A percentile compares a stretch with the other conserved stretches of the same genome.
Evolutionary conservation across 2,329 filamentous ascomycete genomes (phyloP).

Genomic region (Cladosporium sphaerospermum): DNA sequence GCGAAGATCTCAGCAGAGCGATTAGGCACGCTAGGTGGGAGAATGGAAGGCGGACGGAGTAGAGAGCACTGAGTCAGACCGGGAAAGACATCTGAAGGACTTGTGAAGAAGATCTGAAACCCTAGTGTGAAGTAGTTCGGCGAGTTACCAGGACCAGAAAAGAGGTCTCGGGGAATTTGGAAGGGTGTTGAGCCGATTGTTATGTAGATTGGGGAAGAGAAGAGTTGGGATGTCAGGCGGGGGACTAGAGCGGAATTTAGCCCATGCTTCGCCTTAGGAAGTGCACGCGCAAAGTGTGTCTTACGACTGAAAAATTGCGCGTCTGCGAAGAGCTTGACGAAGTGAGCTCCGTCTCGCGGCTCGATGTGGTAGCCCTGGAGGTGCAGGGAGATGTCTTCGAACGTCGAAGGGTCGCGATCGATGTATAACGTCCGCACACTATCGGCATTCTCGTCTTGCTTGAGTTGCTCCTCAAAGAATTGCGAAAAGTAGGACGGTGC

Average conservation of each 20-base stretch:
- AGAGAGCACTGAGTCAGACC: slow-evolving; percentile 73
- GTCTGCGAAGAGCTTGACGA: slow-evolving; percentile 87
- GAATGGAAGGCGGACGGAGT: slow-evolving; percentile 78
- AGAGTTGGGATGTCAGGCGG: slow-evolving; percentile 81
- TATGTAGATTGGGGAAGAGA: slow-evolving; percentile 87
- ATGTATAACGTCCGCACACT: slow-evolving; percentile 81
- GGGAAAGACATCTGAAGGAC: slow-evolving; percentile 74
- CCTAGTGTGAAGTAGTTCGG: slow-evolving; percentile 94
- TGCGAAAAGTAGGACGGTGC: slow-evolving; percentile 95
- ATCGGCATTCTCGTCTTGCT: slow-evolving; percentile 52
- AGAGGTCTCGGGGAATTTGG: slow-evolving; percentile 82
- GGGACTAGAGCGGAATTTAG: slow-evolving; percentile 54
- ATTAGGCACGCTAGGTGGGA: slow-evolving; percentile 73
- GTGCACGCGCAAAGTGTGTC: slow-evolving; percentile 23
- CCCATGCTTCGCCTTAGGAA: background rate
- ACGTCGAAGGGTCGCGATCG: slow-evolving; percentile 84
- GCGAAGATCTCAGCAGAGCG: slow-evolving; percentile 78
- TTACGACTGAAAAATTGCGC: slow-evolving; percentile 86
- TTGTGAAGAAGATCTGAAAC: slow-evolving; percentile 80
- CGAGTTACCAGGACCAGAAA: slow-evolving; percentile 73
- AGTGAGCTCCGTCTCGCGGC: slow-evolving; percentile 76
- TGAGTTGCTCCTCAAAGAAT: slow-evolving; percentile 81
- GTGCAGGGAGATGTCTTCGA: slow-evolving; percentile 82
- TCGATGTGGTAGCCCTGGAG: slow-evolving; percentile 85
- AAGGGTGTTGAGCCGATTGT: slow-evolving; percentile 83